These are phyloP conservation scores for Lachnellula willkommii DNA, from an alignment of 2,329 filamentous ascomycete genomes.

Conservation along the genomic window DNA sequence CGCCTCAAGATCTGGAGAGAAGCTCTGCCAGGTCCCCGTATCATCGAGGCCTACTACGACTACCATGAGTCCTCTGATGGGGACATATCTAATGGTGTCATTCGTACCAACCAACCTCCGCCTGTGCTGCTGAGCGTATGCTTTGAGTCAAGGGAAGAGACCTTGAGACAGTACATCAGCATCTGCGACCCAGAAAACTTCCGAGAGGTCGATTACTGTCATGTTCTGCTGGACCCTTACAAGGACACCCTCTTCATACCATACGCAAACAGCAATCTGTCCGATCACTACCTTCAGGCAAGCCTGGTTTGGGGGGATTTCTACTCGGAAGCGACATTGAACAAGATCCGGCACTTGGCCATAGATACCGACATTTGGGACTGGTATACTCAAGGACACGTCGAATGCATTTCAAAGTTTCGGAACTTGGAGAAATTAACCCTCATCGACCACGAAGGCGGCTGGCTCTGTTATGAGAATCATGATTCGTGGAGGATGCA, in stretches of 20 bases:
- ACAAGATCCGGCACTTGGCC: neutral
- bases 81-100: neutral
- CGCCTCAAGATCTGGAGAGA: slow-evolving; percentile 33
- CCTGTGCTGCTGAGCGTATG: neutral
- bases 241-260: neutral
- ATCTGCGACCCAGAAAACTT: neutral
- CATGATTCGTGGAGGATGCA: neutral
- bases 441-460: neutral
- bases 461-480: neutral
- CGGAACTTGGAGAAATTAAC: neutral
- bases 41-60: neutral
- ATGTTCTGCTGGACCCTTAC: neutral
- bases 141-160: neutral
- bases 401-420: neutral
- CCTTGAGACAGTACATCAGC: neutral
- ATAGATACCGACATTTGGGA: neutral
- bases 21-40: neutral
- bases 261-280: neutral
- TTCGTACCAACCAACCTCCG: neutral
- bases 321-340: neutral
- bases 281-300: neutral
- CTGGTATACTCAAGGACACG: neutral
- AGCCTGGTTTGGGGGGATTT: neutral
- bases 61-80: neutral
- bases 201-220: neutral